Conservation (phyloP, 805 yeast species). For the Aciculoconidium aculeatum region DNA sequence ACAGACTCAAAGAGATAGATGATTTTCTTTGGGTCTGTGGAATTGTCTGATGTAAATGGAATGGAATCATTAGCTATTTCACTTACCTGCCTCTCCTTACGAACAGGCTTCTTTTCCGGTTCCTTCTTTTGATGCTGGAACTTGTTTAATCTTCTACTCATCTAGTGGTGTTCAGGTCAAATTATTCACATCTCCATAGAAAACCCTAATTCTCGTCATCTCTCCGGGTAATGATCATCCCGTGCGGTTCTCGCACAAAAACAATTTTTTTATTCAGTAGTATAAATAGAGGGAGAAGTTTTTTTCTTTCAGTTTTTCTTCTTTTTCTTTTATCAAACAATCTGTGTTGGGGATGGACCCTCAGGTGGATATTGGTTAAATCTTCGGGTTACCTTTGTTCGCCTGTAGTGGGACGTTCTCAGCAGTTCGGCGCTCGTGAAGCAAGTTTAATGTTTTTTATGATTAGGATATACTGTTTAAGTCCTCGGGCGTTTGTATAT, state of each 20-base stretch:
- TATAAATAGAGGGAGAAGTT: slow-evolving; percentile 7
- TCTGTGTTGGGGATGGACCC: slow-evolving; percentile 49
- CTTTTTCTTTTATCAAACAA: slow-evolving; percentile 29
- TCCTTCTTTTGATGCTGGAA: slow-evolving; percentile 16
- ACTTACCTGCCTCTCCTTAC: slow-evolving; percentile 1
- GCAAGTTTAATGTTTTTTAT: slow-evolving; percentile 38
- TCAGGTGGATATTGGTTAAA: slow-evolving; percentile 29
- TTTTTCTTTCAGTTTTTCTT: slow-evolving; percentile 7
- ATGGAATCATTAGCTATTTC: slow-evolving; percentile 14
- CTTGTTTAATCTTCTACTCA: slow-evolving; percentile 30
- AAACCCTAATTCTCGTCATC: too few species aligned
- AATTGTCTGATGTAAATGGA: slow-evolving; percentile 27
- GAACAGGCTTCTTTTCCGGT: background rate
- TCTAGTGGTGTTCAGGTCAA: slow-evolving; percentile 8
- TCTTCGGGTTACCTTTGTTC: slow-evolving; percentile 22
- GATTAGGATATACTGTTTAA: too few species aligned
- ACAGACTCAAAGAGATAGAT: slow-evolving; percentile 30
- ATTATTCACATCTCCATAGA: slow-evolving; percentile 1
- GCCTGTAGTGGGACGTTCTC: slow-evolving; percentile 31
- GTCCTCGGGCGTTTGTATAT: slow-evolving; percentile 11
- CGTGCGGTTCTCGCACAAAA: slow-evolving; percentile 3
- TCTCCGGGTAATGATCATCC: slow-evolving; percentile 13
- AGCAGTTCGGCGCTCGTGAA: slow-evolving; percentile 74
- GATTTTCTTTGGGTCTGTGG: slow-evolving; percentile 30
- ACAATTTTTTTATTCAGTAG: slow-evolving; percentile 1